Evolutionary conservation across 2,329 filamentous ascomycete genomes (phyloP), one percentile per base, ranked within the genome.

Genomic region (Fusarium praegraminearum): DNA sequence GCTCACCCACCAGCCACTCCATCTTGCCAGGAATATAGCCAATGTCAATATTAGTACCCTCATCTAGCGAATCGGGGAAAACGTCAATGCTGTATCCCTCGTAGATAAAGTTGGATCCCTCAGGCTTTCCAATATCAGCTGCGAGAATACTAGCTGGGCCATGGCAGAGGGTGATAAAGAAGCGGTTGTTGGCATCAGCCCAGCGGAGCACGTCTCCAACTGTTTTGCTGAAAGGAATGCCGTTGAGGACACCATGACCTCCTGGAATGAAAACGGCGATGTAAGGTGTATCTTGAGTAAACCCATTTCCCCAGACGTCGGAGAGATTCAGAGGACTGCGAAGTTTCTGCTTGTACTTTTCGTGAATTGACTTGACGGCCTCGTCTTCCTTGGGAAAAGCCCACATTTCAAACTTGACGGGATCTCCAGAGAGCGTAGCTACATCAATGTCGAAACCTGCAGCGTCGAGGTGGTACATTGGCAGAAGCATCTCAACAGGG

Each of bases 11-110:
- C 7, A 59, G 1, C 56, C 56, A 59, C 1, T 59, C 56, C 56
- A 59, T 59, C 51, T 59, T 59, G 10, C 56, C 56, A 1, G 56
- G 56, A 1, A 59, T 57, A 5, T 59, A 59, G 4, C 56, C 56
- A 26, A 59, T 59, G 18, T 59, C 56, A 1, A 59, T 59, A 2
- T 59, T 59, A 0, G 20, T 1, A 1, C 56, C 56, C 5, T 59
- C 16, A 2, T 59, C 56, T 3, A 59, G 24, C 0, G 56, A 59
- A 0, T 59, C 56, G 5, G 56, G 56, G 13, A 59, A 59, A 1
- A 59, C 51, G 1, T 59, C 56, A 16, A 59, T 7, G 12, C 51
- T 59, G 3, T 59, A 59, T 0, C 56, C 56, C 0, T 59, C 56
- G 4, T 59, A 59, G 2, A 59, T 57, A 9, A 59, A 59, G 3